Percentiles rank a stretch among this genome's conserved stretches.
These are phyloP conservation scores for Aspergillus cristatus DNA, from an alignment of 495 filamentous ascomycete species.

Conservation along the genomic window DNA sequence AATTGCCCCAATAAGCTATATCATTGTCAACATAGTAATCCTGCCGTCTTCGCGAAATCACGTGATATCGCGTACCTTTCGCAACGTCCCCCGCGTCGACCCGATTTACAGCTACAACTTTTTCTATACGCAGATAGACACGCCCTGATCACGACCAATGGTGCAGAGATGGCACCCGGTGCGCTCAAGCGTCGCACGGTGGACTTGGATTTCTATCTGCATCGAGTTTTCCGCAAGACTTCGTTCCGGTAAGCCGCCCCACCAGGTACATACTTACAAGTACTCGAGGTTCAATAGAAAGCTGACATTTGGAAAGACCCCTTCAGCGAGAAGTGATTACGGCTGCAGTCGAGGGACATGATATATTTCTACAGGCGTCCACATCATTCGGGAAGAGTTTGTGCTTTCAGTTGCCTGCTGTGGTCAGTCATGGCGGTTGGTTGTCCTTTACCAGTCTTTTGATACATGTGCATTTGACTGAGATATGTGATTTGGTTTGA, in stretches of 20 bases:
- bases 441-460: slow-evolving; percentile 5
- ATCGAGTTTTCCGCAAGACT: slow-evolving; percentile 69
- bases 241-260: slow-evolving; percentile 55
- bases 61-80: slow-evolving; percentile 12
- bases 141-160: slow-evolving; percentile 1
- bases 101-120: not conserved
- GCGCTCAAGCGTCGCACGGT: slow-evolving; percentile 18
- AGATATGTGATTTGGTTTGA: not conserved
- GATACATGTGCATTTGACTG: slow-evolving; percentile 2
- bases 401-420: slow-evolving; percentile 87
- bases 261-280: too few relatives aligned
- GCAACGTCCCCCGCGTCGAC: not conserved
- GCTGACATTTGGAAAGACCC: slow-evolving; percentile 42
- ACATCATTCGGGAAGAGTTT: slow-evolving; percentile 93
- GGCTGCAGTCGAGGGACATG: slow-evolving; percentile 69
- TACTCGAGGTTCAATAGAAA: not conserved
- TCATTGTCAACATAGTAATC: too few relatives aligned
- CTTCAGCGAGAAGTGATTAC: slow-evolving; percentile 80
- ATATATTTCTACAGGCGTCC: slow-evolving; percentile 94
- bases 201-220: slow-evolving; percentile 81
- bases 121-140: not conserved
- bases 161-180: slow-evolving; percentile 17
- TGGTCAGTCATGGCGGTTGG: slow-evolving; percentile 76
- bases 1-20: too few relatives aligned
- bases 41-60: too few relatives aligned